Percentiles rank a stretch among this genome's conserved stretches.
Evolutionary conservation across 2,329 filamentous ascomycete species (phyloP).

Genomic region (Penicillium paneum): DNA sequence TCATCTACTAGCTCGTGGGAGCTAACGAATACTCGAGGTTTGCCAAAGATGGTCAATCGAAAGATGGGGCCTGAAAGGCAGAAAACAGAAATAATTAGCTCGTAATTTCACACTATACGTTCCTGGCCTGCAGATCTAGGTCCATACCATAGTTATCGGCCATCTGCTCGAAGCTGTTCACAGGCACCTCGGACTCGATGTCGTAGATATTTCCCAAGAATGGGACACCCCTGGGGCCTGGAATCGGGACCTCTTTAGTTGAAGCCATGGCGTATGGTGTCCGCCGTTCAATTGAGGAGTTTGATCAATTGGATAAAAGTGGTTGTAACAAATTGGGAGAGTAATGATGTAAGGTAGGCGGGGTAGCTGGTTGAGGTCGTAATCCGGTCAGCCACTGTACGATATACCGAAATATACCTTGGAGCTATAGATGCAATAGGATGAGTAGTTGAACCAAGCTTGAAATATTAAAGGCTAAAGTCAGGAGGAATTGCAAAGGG

Average conservation of each 20-base stretch:
- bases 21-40: conserved; percentile 48
- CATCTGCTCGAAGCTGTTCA: conserved; percentile 55
- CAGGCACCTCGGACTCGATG: conserved; percentile 58
- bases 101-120: not conserved
- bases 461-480: not conserved
- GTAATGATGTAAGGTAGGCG: not conserved
- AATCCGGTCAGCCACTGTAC: not conserved
- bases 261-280: conserved; percentile 14
- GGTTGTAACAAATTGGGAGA: not conserved
- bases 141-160: conserved; percentile 63
- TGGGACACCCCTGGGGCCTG: conserved; percentile 62
- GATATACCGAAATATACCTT: not conserved
- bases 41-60: conserved; percentile 51
- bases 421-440: not conserved
- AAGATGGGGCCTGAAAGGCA: conserved; percentile 55
- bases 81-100: not conserved
- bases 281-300: not conserved
- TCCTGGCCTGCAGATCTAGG: not conserved
- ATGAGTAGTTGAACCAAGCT: not conserved
- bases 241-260: conserved; percentile 47
- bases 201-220: conserved; percentile 64
- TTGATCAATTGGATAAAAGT: not conserved
- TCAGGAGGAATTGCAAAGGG: too few species aligned
- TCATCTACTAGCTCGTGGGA: conserved; percentile 59
- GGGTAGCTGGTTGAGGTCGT: not conserved